A percentile compares a stretch with the other conserved stretches of the same genome.
Conservation (phyloP, 805 yeast species). For the Nakazawaea populi region DNA sequence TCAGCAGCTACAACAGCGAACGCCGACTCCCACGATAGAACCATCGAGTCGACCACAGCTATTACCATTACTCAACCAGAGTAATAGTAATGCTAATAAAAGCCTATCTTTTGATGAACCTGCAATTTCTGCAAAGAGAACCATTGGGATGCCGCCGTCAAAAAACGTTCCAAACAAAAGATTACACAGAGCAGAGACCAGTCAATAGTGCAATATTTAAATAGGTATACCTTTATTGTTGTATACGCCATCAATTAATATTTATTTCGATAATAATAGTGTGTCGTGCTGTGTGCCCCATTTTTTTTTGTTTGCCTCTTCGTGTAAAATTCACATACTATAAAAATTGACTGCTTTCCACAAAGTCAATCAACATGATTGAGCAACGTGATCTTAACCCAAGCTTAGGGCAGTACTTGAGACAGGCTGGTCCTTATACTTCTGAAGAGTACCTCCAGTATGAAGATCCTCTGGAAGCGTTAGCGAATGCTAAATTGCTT, state of each 20-base stretch:
- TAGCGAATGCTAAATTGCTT: slow-evolving; percentile 22
- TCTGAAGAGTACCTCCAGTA: slow-evolving; percentile 2
- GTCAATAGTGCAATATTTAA: background rate
- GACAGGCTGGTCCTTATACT: slow-evolving; percentile 4
- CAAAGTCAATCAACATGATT: background rate
- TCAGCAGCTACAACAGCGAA: no score
- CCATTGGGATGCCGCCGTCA: slow-evolving; percentile 1
- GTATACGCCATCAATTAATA: background rate
- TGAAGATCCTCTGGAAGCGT: slow-evolving; percentile 9
- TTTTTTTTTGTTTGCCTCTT: no score
- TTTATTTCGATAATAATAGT: background rate
- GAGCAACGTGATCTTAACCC: background rate
- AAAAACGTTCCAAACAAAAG: slow-evolving; percentile 1
- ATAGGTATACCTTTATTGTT: no score
- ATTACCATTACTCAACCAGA: background rate
- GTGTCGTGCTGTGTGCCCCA: no score
- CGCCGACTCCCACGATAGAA: background rate
- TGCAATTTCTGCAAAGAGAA: background rate
- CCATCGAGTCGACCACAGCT: background rate
- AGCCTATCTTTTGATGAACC: background rate
- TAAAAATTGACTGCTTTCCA: no score
- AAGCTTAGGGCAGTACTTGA: slow-evolving; percentile 5
- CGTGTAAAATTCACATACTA: no score
- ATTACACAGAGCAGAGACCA: background rate
- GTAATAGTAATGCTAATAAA: background rate